Evolutionary conservation across 2,329 filamentous ascomycete species (phyloP).

Genomic region (Colletotrichum tanaceti): DNA sequence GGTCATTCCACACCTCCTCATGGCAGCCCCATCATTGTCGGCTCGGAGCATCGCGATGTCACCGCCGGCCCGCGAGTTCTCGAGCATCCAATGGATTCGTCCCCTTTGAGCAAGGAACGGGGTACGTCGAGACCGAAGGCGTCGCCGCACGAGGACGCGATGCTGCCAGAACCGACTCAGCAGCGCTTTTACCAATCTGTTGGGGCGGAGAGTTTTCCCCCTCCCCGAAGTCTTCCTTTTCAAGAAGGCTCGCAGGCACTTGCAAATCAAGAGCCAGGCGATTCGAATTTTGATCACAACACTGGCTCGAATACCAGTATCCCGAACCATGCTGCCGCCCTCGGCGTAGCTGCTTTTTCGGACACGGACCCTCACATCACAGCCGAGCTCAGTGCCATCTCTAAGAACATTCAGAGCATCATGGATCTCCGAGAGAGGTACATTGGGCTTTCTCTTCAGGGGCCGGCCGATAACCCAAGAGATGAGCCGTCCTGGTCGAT

Average conservation of each 20-base stretch:
- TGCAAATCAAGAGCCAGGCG: not conserved
- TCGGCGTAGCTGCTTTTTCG: conserved; percentile 74
- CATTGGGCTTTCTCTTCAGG: conserved; percentile 85
- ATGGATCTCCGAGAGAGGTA: conserved; percentile 90
- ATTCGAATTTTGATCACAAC: conserved; percentile 16
- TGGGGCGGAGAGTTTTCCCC: not conserved
- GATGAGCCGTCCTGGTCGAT: conserved; percentile 86
- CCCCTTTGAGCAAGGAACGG: conserved; percentile 19
- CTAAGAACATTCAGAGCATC: conserved; percentile 90
- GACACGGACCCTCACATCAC: conserved; percentile 83
- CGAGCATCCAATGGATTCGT: conserved; percentile 45
- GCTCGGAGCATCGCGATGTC: conserved; percentile 40
- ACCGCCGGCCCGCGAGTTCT: conserved; percentile 46
- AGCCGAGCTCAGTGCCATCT: conserved; percentile 85
- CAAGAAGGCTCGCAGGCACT: not conserved
- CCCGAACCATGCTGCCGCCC: conserved; percentile 61
- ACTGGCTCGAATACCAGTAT: not conserved
- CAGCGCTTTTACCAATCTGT: not conserved
- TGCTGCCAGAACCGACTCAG: conserved; percentile 24
- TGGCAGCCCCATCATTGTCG: conserved; percentile 58
- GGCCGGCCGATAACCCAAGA: conserved; percentile 85
- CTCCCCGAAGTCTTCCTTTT: not conserved
- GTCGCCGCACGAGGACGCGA: conserved; percentile 15
- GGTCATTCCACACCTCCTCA: conserved; percentile 55
- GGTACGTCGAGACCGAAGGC: not conserved